Conservation (phyloP, 164 flowering plant genomes). For the Dillenia turbinata region DNA sequence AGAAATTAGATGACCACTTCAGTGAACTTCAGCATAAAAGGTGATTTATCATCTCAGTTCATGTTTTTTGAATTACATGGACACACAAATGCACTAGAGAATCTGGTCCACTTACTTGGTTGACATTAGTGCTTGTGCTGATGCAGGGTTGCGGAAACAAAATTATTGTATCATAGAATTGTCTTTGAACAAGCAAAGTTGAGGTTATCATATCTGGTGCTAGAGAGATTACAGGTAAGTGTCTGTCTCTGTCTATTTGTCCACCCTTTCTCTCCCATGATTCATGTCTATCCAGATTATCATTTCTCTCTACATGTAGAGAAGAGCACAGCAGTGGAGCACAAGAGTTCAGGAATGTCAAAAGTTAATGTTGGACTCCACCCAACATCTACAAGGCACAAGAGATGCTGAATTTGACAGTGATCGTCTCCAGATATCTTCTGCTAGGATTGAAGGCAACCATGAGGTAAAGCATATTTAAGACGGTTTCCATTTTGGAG, state of each 20-base stretch:
- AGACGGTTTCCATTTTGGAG: too few relatives aligned
- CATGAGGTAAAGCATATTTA: slow-evolving; percentile 25
- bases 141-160: slow-evolving; percentile 55
- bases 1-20: slow-evolving; percentile 26
- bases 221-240: slow-evolving; percentile 45
- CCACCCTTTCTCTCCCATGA: background rate
- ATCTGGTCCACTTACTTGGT: too few relatives aligned
- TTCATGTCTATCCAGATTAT: background rate
- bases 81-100: too few relatives aligned
- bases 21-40: slow-evolving; percentile 30
- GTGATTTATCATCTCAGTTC: slow-evolving; percentile 17
- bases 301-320: slow-evolving; percentile 35
- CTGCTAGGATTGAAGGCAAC: slow-evolving; percentile 12
- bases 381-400: slow-evolving; percentile 10
- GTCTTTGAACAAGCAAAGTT: slow-evolving; percentile 46
- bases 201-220: slow-evolving; percentile 43
- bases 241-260: slow-evolving; percentile 2
- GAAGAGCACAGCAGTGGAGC: slow-evolving; percentile 31
- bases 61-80: background rate
- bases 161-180: slow-evolving; percentile 32
- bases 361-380: slow-evolving; percentile 28
- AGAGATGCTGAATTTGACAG: slow-evolving; percentile 17
- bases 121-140: slow-evolving; percentile 4
- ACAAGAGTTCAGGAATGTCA: slow-evolving; percentile 41
- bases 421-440: slow-evolving; percentile 9